Evolutionary conservation across 192 early-diverging fungal genomes (phyloP), one percentile per base, ranked within the genome.

Genomic region (Coemansia sp.): DNA sequence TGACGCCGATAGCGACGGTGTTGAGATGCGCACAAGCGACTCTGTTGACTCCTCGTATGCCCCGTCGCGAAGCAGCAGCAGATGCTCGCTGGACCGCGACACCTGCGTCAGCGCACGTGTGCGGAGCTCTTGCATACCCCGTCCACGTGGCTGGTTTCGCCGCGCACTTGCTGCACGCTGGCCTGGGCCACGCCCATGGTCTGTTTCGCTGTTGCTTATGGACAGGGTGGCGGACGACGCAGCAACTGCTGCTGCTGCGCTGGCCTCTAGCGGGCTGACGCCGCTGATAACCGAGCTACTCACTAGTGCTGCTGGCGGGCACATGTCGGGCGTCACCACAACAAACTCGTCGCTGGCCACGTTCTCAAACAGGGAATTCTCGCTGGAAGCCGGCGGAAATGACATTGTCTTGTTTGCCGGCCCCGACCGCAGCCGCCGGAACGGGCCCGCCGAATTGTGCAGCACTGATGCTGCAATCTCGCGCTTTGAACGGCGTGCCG

Each of bases 221-320:
- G 59, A 15, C 48, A 50, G 28, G 5, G 66, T 48, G 18, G 14
- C 33, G 12, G 47, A 55, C 19, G 56, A 61, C 16, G 52, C 63
- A 4, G 67, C 55, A 5, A 55, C 64, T 2, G 67, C 55, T 40
- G 21, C 38, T 6, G 49, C 65, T 58, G 35, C 60, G 38, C 55
- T 61, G 28, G 68, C 61, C 6, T 62, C 68, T 1, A 36, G 43
- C 7, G 58, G 43, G 36, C 57, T 60, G 47, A 75, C 72, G 35
- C 72, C 72, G 58, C 72, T 75, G 54, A 75, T 75, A 16, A 75
- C 72, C 26, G 72, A 75, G 61, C 54, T 68, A 58, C 66, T 75
- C 11, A 75, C 72, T 36, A 75, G 65, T 46, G 72, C 18, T 12
- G 73, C 73, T 10, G 73, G 67, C 54, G 73, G 73, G 12, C 67